Base-by-base conservation (phyloP, 129 eudicot species). In the Scalesia atractyloides region DNA sequence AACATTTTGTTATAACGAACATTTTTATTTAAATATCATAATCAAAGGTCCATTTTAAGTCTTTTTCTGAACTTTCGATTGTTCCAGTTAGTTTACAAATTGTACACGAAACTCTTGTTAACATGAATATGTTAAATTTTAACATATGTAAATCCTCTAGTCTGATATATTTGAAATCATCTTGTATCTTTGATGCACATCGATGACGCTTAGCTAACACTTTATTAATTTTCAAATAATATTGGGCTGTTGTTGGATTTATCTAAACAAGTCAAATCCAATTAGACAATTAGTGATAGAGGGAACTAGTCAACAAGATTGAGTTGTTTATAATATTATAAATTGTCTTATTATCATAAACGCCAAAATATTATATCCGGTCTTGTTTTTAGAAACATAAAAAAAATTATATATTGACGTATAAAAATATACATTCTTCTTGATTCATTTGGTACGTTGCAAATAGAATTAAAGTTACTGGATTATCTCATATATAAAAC, bases 281-380 rank as follows among this genome's bases (percentile, higher is more conserved):
- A 30, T 69, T 69, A 51, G 74, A 64, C 36, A 69, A 30, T 69
- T 69, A 51, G 74, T 69, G 49, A 12, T 34, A 7, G 66, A 9
- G 7, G 63, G 74, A 69, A 52, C 37, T 53, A 69, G 74, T 69
- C 74, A 69, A 69, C 24, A 62, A 16, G 16, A 34, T 51, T 69
- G 34, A 9, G n/a, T 61, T 61, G 46, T 7, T 36, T 61, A 33
- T 33, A 24, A 61, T 61, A 61, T 3, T 15, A 61, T 33, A 34
- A n/a, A 3, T 61, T 13, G 66, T 33, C 22, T 7, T 33, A 14
- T 61, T 61, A 30, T 34, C 44, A 61, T 15, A 33, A 61, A 14
- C 46, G 47, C 34, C 20, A 61, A 30, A 59, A 61, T 15, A 43
- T 5, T 33, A 10, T 33, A 30, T 34, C 20, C 16, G 36, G 67